Conservation (phyloP, 441 rosid species). For the Breynia disticha region DNA sequence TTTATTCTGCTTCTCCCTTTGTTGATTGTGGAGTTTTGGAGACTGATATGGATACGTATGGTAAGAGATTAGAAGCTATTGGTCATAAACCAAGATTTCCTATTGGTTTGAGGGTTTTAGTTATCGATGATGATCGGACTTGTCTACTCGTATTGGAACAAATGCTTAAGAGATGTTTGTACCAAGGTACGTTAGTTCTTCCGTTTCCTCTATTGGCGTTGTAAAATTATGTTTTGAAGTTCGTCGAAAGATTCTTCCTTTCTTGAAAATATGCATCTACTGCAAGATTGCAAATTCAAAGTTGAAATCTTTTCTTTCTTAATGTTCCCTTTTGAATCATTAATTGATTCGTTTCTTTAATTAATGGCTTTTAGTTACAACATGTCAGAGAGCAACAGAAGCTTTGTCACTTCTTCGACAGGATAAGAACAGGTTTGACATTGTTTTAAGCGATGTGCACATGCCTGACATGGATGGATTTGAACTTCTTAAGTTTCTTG, state of each 20-base stretch:
- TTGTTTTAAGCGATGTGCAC: slow-evolving; percentile 20
- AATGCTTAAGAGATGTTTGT: slow-evolving; percentile 16
- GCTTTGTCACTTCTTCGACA: slow-evolving; percentile 24
- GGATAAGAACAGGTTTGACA: slow-evolving; percentile 22
- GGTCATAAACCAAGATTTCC: slow-evolving; percentile 6
- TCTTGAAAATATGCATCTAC: too few species aligned
- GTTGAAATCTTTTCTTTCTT: too few species aligned
- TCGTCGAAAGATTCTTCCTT: too few species aligned
- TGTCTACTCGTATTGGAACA: slow-evolving; percentile 14
- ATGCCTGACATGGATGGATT: slow-evolving; percentile 36
- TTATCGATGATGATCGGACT: slow-evolving; percentile 22
- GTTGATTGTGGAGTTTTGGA: too few species aligned
- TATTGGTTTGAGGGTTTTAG: slow-evolving; percentile 21
- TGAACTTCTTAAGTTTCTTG: slow-evolving; percentile 17
- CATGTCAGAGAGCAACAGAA: slow-evolving; percentile 13
- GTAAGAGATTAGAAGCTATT: too few species aligned
- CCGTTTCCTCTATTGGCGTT: too few species aligned
- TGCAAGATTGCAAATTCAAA: too few species aligned
- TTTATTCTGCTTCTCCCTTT: too few species aligned
- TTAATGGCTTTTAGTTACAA: slow-evolving; percentile 19
- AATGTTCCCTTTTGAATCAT: too few species aligned
- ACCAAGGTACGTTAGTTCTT: slow-evolving; percentile 13
- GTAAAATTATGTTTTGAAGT: too few species aligned
- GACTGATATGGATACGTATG: too few species aligned
- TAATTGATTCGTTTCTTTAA: background rate